Conservation (phyloP, 1,139 yeast species). For the Sugiyamaella novakii region DNA sequence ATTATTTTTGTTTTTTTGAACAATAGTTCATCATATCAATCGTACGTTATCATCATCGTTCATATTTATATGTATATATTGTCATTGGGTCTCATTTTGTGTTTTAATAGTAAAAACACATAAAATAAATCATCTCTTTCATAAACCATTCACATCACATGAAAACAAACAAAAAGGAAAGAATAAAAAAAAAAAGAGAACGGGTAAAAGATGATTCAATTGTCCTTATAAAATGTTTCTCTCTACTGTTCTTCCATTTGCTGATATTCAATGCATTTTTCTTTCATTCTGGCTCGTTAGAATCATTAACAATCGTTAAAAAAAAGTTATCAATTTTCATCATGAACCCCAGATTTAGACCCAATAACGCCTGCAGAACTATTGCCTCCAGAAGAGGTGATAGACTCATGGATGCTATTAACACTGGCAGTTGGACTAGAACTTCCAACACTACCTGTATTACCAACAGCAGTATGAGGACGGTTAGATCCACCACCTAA, state of each 20-base stretch:
- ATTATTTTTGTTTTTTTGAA: background rate
- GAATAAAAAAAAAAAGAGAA: background rate
- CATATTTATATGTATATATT: conserved; percentile 13
- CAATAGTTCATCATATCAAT: background rate
- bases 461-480: conserved; percentile 12
- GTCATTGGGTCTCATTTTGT: conserved; percentile 18
- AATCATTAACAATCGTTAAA: conserved; percentile 26
- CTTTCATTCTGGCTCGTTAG: conserved; percentile 26
- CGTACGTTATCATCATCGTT: conserved; percentile 16
- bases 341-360: conserved; percentile 26
- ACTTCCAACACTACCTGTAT: conserved; percentile 22
- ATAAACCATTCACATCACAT: conserved; percentile 24
- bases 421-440: conserved; percentile 23
- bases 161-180: conserved; percentile 10
- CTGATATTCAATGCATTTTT: conserved; percentile 11
- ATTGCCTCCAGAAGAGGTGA: conserved; percentile 9
- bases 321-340: conserved; percentile 20
- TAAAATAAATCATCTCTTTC: conserved; percentile 22
- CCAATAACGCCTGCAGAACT: conserved; percentile 30
- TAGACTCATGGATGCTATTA: conserved; percentile 20
- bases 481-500: conserved; percentile 30
- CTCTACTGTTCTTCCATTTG: conserved; percentile 9
- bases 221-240: background rate
- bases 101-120: conserved; percentile 1
- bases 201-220: background rate